These are phyloP conservation scores for Discostella stelligeroides DNA, from an alignment of 108 stramenopile genomes.

Conservation along the genomic window DNA sequence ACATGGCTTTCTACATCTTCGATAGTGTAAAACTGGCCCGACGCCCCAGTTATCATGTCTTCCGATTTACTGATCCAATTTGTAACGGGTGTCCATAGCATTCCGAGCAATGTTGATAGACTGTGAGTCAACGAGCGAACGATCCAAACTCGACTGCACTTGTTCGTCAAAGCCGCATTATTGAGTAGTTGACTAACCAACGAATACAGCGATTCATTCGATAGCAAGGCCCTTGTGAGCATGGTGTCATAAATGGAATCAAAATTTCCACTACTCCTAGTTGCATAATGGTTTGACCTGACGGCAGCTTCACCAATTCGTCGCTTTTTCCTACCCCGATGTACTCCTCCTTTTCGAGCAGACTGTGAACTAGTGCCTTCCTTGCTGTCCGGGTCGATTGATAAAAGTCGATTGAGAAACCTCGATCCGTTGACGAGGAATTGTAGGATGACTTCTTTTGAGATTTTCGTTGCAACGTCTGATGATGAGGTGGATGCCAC, in stretches of 20 bases:
- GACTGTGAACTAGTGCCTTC: background rate
- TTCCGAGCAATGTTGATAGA: constrained; percentile 5
- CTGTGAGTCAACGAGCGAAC: constrained; percentile 11
- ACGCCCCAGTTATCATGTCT: constrained; percentile 26
- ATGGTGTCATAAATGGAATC: constrained; percentile 13
- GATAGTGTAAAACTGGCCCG: constrained; percentile 32
- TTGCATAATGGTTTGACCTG: background rate
- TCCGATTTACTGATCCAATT: constrained; percentile 40
- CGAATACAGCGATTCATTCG: constrained; percentile 20
- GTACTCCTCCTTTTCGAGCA: background rate
- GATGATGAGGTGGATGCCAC: background rate
- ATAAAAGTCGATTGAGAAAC: constrained; percentile 25
- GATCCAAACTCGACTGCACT: constrained; percentile 3
- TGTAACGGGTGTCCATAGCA: constrained; percentile 34
- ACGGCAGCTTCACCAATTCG: background rate
- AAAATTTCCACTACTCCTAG: constrained; percentile 3
- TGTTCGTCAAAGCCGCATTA: background rate
- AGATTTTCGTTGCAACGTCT: background rate
- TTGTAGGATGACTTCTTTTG: constrained; percentile 28
- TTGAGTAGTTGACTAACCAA: constrained; percentile 18
- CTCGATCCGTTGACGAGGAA: constrained; percentile 39
- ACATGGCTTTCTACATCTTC: constrained; percentile 55
- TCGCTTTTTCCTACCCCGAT: constrained; percentile 20
- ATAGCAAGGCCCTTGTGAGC: constrained; percentile 16
- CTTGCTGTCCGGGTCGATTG: constrained; percentile 11